phyloP scores from a whole-genome alignment of 371 early-diverging fungal species.

The Zychaea mexicana region DNA sequence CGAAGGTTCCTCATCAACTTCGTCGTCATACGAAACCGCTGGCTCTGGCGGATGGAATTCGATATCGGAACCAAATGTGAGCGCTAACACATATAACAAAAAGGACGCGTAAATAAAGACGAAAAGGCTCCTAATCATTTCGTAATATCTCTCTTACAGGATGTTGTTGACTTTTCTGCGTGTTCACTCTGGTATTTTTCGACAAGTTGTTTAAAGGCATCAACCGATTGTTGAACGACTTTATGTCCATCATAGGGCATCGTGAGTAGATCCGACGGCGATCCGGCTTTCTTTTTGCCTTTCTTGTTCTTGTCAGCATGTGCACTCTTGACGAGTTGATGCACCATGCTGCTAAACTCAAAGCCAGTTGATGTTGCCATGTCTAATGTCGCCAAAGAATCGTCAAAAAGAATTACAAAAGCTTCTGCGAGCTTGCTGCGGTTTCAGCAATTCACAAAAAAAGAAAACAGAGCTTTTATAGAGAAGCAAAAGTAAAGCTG shows the following conservation, averaged over 20 bases:
- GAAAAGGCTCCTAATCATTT: no score
- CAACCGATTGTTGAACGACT: conserved; percentile 9
- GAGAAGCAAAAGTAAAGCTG: no score
- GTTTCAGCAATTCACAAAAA: neutral
- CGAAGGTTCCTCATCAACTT: neutral
- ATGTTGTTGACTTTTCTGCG: neutral
- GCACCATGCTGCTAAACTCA: conserved; percentile 9
- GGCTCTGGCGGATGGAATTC: conserved; percentile 11
- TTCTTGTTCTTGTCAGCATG: neutral
- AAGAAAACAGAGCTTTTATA: neutral
- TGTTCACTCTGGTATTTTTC: conserved; percentile 12
- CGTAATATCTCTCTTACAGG: no score
- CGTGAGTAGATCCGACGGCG: neutral
- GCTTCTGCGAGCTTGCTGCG: no score
- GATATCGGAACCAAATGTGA: conserved; percentile 8
- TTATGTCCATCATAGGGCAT: neutral
- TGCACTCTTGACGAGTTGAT: conserved; percentile 5
- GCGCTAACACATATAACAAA: neutral
- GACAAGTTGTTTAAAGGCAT: conserved; percentile 16
- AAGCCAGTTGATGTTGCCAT: neutral
- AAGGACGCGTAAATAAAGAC: no score
- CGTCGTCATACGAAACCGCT: neutral
- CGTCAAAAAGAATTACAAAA: no score
- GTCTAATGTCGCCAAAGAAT: no score
- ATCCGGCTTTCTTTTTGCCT: conserved; percentile 7